Percentiles rank a stretch among this genome's conserved stretches.
These are phyloP conservation scores for Tylopilus subfusipes DNA, from an alignment of 768 basidiomycete genomes.

Conservation along the genomic window DNA sequence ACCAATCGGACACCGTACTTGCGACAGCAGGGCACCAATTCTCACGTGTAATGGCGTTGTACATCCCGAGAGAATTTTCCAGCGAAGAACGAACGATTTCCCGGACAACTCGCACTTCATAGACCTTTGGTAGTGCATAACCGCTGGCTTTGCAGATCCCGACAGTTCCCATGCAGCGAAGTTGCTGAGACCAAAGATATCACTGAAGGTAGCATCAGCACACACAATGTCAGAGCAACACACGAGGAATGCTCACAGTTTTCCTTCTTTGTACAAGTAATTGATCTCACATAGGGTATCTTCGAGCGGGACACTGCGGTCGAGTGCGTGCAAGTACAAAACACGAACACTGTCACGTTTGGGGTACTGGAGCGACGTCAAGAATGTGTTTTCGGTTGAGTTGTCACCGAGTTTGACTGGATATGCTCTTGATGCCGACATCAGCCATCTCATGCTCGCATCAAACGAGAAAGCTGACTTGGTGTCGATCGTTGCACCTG, in stretches of 20 bases:
- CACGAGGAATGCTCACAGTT: constrained; percentile 39
- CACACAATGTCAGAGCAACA: neutral
- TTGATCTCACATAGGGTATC: constrained; percentile 53
- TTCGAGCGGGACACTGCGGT: constrained; percentile 54
- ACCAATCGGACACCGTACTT: constrained; percentile 57
- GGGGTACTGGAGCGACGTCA: constrained; percentile 44
- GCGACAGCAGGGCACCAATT: constrained; percentile 54
- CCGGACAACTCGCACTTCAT: constrained; percentile 43
- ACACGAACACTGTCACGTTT: constrained; percentile 45
- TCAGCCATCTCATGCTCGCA: neutral
- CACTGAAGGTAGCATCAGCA: constrained; percentile 28
- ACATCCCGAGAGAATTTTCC: constrained; percentile 29
- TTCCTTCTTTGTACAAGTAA: constrained; percentile 53
- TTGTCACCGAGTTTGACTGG: constrained; percentile 43
- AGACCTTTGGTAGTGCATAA: constrained; percentile 53
- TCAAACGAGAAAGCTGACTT: constrained; percentile 31
- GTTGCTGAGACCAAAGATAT: constrained; percentile 63
- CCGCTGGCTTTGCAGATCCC: constrained; percentile 53
- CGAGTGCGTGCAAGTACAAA: constrained; percentile 60
- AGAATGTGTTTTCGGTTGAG: constrained; percentile 37
- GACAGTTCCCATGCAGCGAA: constrained; percentile 56
- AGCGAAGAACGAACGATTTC: neutral
- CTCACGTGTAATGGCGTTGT: constrained; percentile 47
- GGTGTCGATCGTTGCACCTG: constrained; percentile 43
- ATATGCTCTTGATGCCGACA: constrained; percentile 33